These are phyloP conservation scores for Pseudonitzschia pungens DNA, from an alignment of 108 stramenopile genomes.

Conservation along the genomic window DNA sequence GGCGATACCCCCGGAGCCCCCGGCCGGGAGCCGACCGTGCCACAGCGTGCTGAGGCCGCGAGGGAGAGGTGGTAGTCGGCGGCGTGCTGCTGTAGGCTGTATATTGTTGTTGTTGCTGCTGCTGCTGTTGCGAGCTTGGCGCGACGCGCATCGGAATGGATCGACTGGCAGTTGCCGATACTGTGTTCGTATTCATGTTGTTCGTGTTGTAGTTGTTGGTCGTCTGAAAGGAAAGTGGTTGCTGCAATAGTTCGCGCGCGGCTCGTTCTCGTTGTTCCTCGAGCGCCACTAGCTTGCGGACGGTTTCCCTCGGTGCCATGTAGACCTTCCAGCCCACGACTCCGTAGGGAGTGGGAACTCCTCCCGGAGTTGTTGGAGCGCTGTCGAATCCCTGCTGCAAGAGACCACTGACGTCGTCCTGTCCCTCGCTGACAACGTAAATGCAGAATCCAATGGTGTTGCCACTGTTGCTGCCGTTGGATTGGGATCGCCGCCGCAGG, in stretches of 20 bases:
- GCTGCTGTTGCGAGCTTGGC: neutral
- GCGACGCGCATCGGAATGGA: neutral
- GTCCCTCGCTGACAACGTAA: conserved; percentile 44
- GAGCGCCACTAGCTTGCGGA: neutral
- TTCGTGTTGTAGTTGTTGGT: neutral
- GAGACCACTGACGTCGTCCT: conserved; percentile 40
- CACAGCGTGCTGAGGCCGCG: neutral
- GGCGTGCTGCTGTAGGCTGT: neutral
- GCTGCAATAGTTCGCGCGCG: conserved; percentile 7
- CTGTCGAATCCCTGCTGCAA: conserved; percentile 41
- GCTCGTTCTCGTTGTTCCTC: neutral
- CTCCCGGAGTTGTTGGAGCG: conserved; percentile 17
- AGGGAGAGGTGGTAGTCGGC: conserved; percentile 4
- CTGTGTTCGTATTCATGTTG: neutral
- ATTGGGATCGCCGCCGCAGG: conserved; percentile 11
- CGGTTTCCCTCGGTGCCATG: conserved; percentile 50
- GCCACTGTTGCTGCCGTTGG: neutral
- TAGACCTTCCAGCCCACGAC: conserved; percentile 54
- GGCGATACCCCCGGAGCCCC: conserved; percentile 15
- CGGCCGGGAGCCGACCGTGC: conserved; percentile 25
- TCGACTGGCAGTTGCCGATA: too few species aligned
- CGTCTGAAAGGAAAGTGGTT: neutral
- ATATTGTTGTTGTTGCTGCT: conserved; percentile 14
- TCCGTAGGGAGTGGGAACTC: conserved; percentile 58
- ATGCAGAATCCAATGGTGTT: conserved; percentile 56